Conservation (phyloP, 2,329 filamentous ascomycete genomes). For the Calcarisporium arbuscula region DNA sequence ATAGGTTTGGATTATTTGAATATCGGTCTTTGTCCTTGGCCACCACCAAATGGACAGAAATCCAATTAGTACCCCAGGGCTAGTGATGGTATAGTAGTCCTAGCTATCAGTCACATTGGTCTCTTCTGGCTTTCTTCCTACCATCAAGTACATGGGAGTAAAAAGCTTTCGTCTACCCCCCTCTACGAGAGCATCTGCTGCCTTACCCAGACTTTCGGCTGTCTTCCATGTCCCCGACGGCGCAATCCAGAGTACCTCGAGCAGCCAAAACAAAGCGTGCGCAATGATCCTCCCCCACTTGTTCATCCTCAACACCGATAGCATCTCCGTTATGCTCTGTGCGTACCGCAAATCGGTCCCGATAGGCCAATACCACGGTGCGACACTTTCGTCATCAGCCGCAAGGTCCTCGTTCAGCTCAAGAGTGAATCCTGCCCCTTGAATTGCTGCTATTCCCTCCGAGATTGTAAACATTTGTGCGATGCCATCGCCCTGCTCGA, state of each 20-base stretch:
- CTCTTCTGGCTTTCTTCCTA: conserved; percentile 65
- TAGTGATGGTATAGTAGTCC: too few species aligned
- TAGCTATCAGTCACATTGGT: too few species aligned
- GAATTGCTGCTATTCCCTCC: conserved; percentile 76
- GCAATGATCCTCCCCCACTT: conserved; percentile 64
- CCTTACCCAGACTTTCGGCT: conserved; percentile 70
- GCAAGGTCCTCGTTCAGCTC: conserved; percentile 83
- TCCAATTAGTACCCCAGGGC: too few species aligned
- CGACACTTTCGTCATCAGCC: conserved; percentile 49
- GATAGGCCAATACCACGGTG: conserved; percentile 91
- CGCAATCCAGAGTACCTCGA: conserved; percentile 66
- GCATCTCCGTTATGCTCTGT: conserved; percentile 63
- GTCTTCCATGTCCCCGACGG: conserved; percentile 81
- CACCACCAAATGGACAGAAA: too few species aligned
- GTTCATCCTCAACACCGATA: conserved; percentile 79
- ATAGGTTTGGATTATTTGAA: too few species aligned
- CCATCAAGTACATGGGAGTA: conserved; percentile 94
- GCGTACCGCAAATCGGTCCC: conserved; percentile 70
- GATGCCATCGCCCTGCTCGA: conserved; percentile 94
- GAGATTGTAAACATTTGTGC: conserved; percentile 91
- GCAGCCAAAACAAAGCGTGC: conserved; percentile 64
- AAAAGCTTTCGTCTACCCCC: conserved; percentile 81
- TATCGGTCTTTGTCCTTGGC: too few species aligned
- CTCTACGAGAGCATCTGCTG: conserved; percentile 73
- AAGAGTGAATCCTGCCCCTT: conserved; percentile 80